These are phyloP conservation scores for Diaporthe nobilis DNA, from an alignment of 2,329 filamentous ascomycete species.

Conservation along the genomic window DNA sequence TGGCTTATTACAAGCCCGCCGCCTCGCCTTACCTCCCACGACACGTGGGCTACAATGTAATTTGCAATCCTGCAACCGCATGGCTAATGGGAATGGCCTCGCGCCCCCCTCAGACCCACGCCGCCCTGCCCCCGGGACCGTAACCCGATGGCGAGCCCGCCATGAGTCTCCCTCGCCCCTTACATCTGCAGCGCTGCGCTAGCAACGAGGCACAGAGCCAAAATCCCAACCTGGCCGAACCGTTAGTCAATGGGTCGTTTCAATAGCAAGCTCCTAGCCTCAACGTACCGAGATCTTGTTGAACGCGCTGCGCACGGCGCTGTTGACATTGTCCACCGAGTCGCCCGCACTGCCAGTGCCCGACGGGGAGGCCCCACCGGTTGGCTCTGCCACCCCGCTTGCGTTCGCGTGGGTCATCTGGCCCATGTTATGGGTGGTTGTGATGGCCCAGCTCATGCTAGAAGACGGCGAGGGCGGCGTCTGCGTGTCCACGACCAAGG, in stretches of 20 bases:
- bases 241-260: conserved; percentile 15
- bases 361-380: neutral
- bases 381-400: conserved; percentile 9
- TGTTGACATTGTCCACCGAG: conserved; percentile 6
- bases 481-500: conserved; percentile 36
- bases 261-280: neutral
- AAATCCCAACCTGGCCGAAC: conserved; percentile 16
- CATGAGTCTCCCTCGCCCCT: conserved; percentile 8
- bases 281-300: conserved; percentile 36
- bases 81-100: conserved; percentile 9
- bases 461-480: conserved; percentile 10
- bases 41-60: conserved; percentile 2
- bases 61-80: neutral
- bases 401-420: neutral
- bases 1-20: neutral
- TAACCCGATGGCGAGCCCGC: neutral
- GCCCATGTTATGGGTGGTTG: neutral
- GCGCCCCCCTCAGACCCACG: neutral
- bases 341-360: neutral
- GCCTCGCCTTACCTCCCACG: neutral
- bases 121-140: neutral
- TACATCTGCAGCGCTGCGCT: conserved; percentile 11
- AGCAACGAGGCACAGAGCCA: conserved; percentile 32
- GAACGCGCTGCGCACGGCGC: conserved; percentile 10
- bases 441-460: conserved; percentile 19